phyloP scores from a whole-genome alignment of 2,329 filamentous ascomycete genomes.

The Botrytis fabae region DNA sequence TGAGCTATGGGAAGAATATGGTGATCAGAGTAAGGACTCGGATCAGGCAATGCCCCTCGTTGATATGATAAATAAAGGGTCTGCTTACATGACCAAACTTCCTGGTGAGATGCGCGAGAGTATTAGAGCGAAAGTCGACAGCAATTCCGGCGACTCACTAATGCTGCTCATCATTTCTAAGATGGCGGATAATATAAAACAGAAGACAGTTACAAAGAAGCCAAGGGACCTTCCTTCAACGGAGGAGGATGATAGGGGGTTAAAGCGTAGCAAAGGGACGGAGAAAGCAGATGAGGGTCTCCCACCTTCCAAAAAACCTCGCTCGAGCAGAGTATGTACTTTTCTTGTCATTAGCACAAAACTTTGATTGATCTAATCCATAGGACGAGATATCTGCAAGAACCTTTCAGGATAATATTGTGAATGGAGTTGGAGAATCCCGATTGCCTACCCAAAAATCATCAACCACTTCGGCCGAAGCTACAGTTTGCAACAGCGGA shows the following conservation, averaged over 20 bases:
- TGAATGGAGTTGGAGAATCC: background rate
- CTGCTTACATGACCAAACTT: conserved; percentile 1
- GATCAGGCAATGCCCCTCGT: background rate
- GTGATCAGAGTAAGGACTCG: background rate
- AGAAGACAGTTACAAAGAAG: background rate
- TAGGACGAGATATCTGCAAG: background rate
- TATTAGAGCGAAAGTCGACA: background rate
- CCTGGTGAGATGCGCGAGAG: background rate
- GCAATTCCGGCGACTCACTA: background rate
- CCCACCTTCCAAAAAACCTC: background rate
- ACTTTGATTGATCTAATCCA: background rate
- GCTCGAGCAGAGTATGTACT: background rate
- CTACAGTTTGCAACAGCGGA: too few relatives aligned
- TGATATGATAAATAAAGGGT: conserved; percentile 5
- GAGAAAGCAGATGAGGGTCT: background rate
- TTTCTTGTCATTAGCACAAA: too few relatives aligned
- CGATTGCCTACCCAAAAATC: background rate
- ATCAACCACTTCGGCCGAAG: background rate
- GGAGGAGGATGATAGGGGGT: background rate
- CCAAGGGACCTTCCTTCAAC: background rate
- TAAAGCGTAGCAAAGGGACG: background rate
- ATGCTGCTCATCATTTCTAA: background rate
- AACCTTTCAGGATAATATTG: background rate
- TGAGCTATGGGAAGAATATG: background rate
- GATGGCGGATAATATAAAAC: background rate